A percentile compares a stretch with the other conserved stretches of the same genome.
These are phyloP conservation scores for Eucalyptus marginata DNA, from an alignment of 345 rosid species.

Conservation along the genomic window DNA sequence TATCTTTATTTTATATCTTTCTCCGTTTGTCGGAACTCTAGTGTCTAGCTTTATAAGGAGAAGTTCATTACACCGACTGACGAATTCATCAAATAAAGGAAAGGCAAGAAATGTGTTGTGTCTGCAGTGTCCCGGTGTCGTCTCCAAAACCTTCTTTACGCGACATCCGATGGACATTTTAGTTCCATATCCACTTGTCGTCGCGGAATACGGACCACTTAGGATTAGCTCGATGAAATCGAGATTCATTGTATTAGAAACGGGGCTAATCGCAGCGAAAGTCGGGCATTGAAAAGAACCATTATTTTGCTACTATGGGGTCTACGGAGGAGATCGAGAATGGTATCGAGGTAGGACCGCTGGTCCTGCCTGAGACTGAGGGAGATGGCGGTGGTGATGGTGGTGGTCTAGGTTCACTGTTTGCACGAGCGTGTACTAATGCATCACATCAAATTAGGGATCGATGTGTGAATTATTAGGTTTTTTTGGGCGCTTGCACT, in stretches of 20 bases:
- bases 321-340: background rate
- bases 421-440: conserved; percentile 8
- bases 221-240: background rate
- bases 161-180: background rate
- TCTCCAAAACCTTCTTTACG: background rate
- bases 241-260: background rate
- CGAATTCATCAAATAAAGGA: background rate
- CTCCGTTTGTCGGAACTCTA: background rate
- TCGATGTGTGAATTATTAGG: background rate
- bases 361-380: background rate
- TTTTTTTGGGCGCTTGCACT: background rate
- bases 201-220: background rate
- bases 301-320: background rate
- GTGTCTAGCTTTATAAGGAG: background rate
- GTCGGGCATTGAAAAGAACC: background rate
- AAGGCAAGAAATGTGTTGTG: background rate
- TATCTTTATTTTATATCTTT: background rate
- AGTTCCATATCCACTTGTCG: background rate
- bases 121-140: background rate
- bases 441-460: background rate
- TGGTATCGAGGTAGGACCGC: background rate
- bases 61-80: background rate
- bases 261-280: background rate
- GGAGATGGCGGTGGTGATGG: background rate
- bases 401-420: conserved; percentile 13